Evolutionary conservation across 345 rosid genomes (phyloP).

Genomic region (Hypericum perforatum): DNA sequence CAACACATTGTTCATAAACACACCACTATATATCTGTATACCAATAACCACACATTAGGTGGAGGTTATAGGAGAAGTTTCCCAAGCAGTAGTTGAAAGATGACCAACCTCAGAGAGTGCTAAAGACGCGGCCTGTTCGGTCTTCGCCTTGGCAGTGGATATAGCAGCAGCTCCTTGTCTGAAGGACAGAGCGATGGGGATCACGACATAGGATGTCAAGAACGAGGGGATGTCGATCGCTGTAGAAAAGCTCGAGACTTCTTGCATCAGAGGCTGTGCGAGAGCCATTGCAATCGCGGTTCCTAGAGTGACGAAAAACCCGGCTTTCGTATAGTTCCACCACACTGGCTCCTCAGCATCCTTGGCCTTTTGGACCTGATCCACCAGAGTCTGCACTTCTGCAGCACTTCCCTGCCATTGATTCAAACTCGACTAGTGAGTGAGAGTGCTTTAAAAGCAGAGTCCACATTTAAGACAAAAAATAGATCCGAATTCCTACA

Average conservation of each 20-base stretch:
- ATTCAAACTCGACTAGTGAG: neutral
- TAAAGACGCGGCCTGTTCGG: conserved; percentile 24
- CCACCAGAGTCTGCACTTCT: conserved; percentile 19
- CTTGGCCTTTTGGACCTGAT: conserved; percentile 1
- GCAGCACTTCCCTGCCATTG: conserved; percentile 18
- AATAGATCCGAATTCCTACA: conserved; percentile 14
- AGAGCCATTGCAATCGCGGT: conserved; percentile 21
- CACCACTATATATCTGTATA: conserved; percentile 34
- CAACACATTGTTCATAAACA: conserved; percentile 37
- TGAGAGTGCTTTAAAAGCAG: neutral
- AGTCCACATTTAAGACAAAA: neutral
- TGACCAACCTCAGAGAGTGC: conserved; percentile 33
- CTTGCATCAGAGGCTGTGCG: conserved; percentile 22
- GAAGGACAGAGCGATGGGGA: conserved; percentile 34
- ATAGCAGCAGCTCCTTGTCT: conserved; percentile 13
- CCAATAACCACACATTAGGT: neutral
- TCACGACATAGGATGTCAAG: conserved; percentile 27
- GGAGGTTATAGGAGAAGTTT: neutral
- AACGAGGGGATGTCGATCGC: conserved; percentile 28
- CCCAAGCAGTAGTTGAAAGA: neutral
- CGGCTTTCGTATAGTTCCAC: conserved; percentile 31
- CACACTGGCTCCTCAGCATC: conserved; percentile 8
- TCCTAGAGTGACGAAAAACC: conserved; percentile 25
- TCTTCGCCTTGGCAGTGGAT: conserved; percentile 23
- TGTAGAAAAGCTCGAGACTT: conserved; percentile 19